Conservation (phyloP, 2,329 filamentous ascomycete species). For the Clarireedia homoeocarpa region DNA sequence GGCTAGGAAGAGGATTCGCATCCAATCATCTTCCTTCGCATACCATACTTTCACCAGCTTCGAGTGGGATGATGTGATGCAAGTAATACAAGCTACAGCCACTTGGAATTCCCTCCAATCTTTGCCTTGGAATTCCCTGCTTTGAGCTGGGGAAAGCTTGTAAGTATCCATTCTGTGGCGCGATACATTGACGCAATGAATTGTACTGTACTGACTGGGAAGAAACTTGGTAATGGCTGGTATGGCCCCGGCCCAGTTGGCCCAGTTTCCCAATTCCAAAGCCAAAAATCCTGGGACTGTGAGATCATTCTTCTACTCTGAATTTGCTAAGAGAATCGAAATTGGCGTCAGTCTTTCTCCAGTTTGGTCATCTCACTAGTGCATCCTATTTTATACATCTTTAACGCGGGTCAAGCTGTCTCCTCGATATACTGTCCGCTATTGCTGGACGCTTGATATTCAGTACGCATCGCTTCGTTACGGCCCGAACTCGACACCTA, state of each 20-base stretch:
- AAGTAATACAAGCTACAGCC: constrained; percentile 1
- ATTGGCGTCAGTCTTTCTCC: neutral
- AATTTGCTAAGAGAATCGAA: constrained; percentile 7
- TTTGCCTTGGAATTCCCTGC: constrained; percentile 3
- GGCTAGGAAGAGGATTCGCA: neutral
- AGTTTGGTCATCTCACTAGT: neutral
- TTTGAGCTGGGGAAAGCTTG: constrained; percentile 4
- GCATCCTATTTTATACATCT: constrained; percentile 3
- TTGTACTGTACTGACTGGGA: neutral
- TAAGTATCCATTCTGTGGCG: neutral
- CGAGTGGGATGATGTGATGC: neutral
- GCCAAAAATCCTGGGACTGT: neutral
- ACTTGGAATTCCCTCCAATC: neutral
- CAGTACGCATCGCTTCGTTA: neutral
- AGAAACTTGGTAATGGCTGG: constrained; percentile 3
- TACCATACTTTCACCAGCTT: neutral
- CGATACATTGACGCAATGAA: constrained; percentile 6
- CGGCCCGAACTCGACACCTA: neutral
- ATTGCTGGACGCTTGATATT: constrained; percentile 3
- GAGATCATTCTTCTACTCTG: constrained; percentile 3
- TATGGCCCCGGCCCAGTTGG: neutral
- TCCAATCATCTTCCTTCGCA: neutral
- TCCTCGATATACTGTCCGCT: constrained; percentile 1
- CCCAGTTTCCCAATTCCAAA: too few relatives aligned
- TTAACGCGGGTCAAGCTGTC: constrained; percentile 1